Evolutionary conservation across 1,284 basidiomycete genomes (phyloP).

Genomic region (Leccinum ponderosum): DNA sequence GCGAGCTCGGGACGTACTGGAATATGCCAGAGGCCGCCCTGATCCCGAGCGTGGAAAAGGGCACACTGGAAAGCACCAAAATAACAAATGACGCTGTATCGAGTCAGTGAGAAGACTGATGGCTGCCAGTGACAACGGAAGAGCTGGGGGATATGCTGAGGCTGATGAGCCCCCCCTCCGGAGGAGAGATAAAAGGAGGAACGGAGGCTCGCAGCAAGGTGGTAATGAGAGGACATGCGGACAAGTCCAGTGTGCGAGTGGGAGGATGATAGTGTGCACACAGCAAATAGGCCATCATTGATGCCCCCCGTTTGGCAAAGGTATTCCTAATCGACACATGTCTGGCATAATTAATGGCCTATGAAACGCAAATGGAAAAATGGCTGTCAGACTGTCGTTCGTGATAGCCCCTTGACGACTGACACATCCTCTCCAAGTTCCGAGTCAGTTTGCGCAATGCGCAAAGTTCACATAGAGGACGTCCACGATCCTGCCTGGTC

Average conservation of each 20-base stretch:
- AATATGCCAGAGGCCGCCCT: constrained; percentile 13
- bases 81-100: constrained; percentile 7
- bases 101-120: constrained; percentile 1
- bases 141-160: constrained; percentile 7
- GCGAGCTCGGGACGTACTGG: constrained; percentile 22
- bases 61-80: constrained; percentile 8
- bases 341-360: constrained; percentile 31
- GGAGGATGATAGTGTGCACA: constrained; percentile 23
- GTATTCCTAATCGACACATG: constrained; percentile 31
- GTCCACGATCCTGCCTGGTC: constrained; percentile 18
- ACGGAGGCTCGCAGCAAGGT: constrained; percentile 24
- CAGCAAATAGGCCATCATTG: constrained; percentile 14
- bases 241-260: constrained; percentile 15
- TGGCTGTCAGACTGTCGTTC: constrained; percentile 23
- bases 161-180: constrained; percentile 1
- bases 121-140: constrained; percentile 3
- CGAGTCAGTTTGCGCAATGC: constrained; percentile 11
- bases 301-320: constrained; percentile 31
- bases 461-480: constrained; percentile 23
- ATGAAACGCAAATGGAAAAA: constrained; percentile 32
- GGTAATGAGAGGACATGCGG: constrained; percentile 31
- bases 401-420: constrained; percentile 22
- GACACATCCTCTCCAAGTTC: constrained; percentile 16
- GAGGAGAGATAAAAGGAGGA: constrained; percentile 31
- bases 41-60: constrained; percentile 35